Evolutionary conservation across 2,329 filamentous ascomycete genomes (phyloP).

Genomic region (Periconia digitata): DNA sequence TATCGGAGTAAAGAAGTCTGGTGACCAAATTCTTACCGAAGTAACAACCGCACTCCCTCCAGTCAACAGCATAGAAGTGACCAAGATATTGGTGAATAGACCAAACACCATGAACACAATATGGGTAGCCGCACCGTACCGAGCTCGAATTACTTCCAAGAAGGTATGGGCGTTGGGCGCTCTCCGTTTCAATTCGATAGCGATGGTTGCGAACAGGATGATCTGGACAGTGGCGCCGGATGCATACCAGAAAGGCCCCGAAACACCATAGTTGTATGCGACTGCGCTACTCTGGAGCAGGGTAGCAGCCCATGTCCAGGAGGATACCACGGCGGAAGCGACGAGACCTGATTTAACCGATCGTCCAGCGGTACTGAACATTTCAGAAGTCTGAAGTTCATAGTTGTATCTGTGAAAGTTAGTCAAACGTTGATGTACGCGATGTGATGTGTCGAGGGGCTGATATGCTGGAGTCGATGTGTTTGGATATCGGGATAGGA

Average conservation of each 20-base stretch:
- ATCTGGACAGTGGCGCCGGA: constrained; percentile 59
- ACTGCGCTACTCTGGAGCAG: constrained; percentile 78
- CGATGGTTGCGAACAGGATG: constrained; percentile 83
- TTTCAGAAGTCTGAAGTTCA: constrained; percentile 87
- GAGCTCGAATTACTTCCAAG: constrained; percentile 78
- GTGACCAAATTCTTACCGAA: constrained; percentile 16
- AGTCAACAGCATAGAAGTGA: constrained; percentile 85
- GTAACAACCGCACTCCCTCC: constrained; percentile 72
- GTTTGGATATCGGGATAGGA: too few species aligned
- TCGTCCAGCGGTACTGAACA: constrained; percentile 86
- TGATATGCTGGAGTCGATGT: too few species aligned
- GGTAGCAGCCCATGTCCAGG: constrained; percentile 91
- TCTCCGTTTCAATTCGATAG: constrained; percentile 84
- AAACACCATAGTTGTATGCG: constrained; percentile 75
- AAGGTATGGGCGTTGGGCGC: constrained; percentile 86
- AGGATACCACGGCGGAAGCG: constrained; percentile 85
- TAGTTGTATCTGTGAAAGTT: constrained; percentile 58
- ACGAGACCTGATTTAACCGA: constrained; percentile 89
- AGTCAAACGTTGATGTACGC: background rate
- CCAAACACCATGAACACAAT: constrained; percentile 81
- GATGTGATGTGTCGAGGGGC: too few species aligned
- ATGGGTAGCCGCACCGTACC: constrained; percentile 75
- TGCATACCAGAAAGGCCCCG: constrained; percentile 68
- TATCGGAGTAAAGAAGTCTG: background rate
- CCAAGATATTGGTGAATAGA: constrained; percentile 78